A percentile compares a stretch with the other conserved stretches of the same genome.
phyloP scores from a whole-genome alignment of 148 eudicot genomes.

The Amaranthus palmeri region DNA sequence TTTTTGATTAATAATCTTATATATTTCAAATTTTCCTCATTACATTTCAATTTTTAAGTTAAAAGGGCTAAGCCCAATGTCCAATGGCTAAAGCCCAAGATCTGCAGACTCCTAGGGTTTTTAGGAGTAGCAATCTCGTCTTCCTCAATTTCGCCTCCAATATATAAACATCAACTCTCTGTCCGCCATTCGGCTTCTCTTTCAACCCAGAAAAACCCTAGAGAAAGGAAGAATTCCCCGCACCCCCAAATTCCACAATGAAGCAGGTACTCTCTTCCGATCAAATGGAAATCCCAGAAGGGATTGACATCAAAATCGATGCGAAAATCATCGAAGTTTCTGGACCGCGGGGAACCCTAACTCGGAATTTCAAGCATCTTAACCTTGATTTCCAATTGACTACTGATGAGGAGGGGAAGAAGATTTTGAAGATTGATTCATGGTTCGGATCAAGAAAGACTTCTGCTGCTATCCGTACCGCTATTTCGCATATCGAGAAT shows the following conservation, averaged over 20 bases:
- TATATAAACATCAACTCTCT: not conserved
- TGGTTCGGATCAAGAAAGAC: slow-evolving; percentile 61
- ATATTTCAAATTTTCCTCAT: no score
- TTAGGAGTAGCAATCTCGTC: not conserved
- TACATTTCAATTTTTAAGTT: no score
- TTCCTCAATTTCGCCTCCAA: not conserved
- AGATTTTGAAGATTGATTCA: slow-evolving; percentile 47
- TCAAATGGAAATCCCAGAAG: slow-evolving; percentile 64
- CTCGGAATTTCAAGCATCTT: slow-evolving; percentile 56
- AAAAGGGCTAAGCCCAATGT: not conserved
- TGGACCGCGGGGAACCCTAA: slow-evolving; percentile 53
- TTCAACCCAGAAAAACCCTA: not conserved
- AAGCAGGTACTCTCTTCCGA: slow-evolving; percentile 57
- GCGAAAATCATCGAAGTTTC: slow-evolving; percentile 51
- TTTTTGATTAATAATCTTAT: no score
- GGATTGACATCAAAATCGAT: slow-evolving; percentile 41
- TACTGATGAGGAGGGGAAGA: slow-evolving; percentile 37
- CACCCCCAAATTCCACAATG: slow-evolving; percentile 25
- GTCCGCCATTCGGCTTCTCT: slow-evolving; percentile 1
- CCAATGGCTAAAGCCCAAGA: not conserved
- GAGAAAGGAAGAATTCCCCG: not conserved
- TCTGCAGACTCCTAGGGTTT: not conserved
- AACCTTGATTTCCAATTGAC: slow-evolving; percentile 56
- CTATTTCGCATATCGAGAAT: slow-evolving; percentile 46
- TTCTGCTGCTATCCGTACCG: slow-evolving; percentile 61